These are phyloP conservation scores for Mycena pura DNA, from an alignment of 768 basidiomycete genomes.

Conservation along the genomic window DNA sequence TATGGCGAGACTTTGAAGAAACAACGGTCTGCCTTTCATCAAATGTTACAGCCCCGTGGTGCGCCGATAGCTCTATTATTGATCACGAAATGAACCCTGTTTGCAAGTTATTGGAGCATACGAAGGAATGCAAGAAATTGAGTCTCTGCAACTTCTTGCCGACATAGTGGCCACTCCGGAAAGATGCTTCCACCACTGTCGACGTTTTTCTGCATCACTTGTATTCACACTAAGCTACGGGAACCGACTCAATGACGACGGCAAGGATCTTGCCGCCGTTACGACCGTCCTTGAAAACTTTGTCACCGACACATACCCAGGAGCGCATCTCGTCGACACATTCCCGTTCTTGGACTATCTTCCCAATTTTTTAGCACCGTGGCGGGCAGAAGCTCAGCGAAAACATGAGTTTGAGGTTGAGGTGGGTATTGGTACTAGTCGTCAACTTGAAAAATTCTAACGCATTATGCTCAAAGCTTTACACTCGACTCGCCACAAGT, in stretches of 20 bases:
- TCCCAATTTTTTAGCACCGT: neutral
- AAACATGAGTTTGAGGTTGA: neutral
- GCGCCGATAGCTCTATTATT: too few species aligned
- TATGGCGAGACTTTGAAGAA: neutral
- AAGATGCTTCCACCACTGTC: neutral
- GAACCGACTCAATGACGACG: slow-evolving; percentile 29
- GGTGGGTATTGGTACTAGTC: neutral
- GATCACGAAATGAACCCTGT: too few species aligned
- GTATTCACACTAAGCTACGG: slow-evolving; percentile 33
- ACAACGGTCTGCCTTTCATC: neutral
- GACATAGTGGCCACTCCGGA: neutral
- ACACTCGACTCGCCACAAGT: slow-evolving; percentile 27
- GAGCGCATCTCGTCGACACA: neutral
- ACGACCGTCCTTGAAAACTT: slow-evolving; percentile 31
- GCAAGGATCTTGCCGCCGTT: slow-evolving; percentile 29
- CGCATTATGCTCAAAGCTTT: too few species aligned
- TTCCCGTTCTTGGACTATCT: neutral
- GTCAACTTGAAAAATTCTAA: neutral
- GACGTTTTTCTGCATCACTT: slow-evolving; percentile 27
- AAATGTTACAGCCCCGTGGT: neutral
- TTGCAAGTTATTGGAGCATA: neutral
- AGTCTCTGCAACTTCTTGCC: neutral
- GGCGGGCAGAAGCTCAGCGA: neutral
- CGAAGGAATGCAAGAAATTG: neutral
- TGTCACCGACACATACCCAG: slow-evolving; percentile 29